Base-by-base conservation (phyloP, 2,329 filamentous ascomycete genomes). In the Cryoendolithus antarcticus region DNA sequence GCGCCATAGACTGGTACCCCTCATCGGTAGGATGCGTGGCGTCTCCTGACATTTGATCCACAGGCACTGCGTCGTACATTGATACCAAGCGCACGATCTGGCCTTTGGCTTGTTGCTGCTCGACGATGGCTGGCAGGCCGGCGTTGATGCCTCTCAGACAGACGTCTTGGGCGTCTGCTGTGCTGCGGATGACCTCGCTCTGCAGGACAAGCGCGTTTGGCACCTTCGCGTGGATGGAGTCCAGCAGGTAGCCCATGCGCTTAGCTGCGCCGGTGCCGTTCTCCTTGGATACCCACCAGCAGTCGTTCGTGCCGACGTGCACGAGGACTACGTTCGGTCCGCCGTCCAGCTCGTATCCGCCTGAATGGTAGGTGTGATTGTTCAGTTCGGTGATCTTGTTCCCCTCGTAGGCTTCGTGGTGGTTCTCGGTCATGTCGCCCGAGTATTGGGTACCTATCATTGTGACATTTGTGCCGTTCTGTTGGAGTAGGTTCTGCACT, bases 371-470 rank as follows among this genome's bases (percentile, higher is more conserved):
- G 9, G 28, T 19, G 19, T 37, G 30, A 6, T 37, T 30, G 1
- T 15, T 30, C 10, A 29, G 28, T n/a, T 30, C 12, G 35, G 8
- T 19, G 28, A 37, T 37, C 9, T n/a, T 30, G n/a, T 13, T 37
- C 28, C 15, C 27, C 13, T 15, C 15, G 35, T 37, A 37, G 11
- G 35, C 35, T 37, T 37, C 35, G 12, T 37, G 35, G 27, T 37
- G 35, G 11, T 37, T 37, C n/a, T 30, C 10, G 12, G 35, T 11
- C 35, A 37, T 37, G 12, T 30, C 8, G 10, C 35, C 35, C 9
- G 35, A 37, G 4, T 30, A 19, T n/a, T 37, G 35, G 7, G 35
- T 37, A 11, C 35, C 35, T 10, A 37, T n/a, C 35, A 37, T 37
- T 9, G 35, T 19, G 2, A 30, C 24, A 6, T 15, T 11, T 1